Base-by-base conservation (phyloP, 202 grass and related monocot species). In the Tripidium arundinaceum region DNA sequence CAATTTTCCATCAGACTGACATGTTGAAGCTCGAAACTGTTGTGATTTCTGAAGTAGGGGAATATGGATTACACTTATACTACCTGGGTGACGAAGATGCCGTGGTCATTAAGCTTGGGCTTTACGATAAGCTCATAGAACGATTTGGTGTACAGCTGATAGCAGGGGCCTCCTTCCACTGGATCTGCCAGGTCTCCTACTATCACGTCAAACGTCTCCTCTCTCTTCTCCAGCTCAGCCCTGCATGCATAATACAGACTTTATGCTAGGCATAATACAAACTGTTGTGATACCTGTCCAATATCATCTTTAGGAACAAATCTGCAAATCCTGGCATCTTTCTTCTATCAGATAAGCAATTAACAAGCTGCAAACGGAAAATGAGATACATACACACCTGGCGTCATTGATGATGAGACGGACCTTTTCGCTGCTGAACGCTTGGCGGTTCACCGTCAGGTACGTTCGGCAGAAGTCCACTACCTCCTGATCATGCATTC, bases 111-210 rank as follows among this genome's bases (percentile, higher is more conserved):
- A 4, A 97, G 90, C 80, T 87, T 93, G 49, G 87, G 86, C 77
- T 91, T 89, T 36, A 97, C 57, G 11, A 93, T 50, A 29, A 79
- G 49, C 15, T 93, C 41, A 24, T 97, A 97, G 80, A 97, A 97
- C 25, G 68, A 81, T 77, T 85, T 97, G 83, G 93, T 97, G 83
- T 93, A 97, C 71, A 97, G 93, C 86, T 85, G 86, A 65, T 90
- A 97, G 74, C 93, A 97, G 8, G 93, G 93, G 0, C 90, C 93
- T 28, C 85, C 88, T 62, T 93, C 85, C 41, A 97, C 60, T 8
- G 93, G 93, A 45, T 97, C 93, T 15, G 88, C 82, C 18, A 93
- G 80, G 57, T 97, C 93, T 11, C 93, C 93, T 12, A 93, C 76
- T 76, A 97, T 93, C 37, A 91, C 83, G 46, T 91, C 93, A 27